A percentile compares a stretch with the other conserved stretches of the same genome.
Evolutionary conservation across 352 stramenopile genomes (phyloP).

Genomic region (Phytopythium kandeliae): DNA sequence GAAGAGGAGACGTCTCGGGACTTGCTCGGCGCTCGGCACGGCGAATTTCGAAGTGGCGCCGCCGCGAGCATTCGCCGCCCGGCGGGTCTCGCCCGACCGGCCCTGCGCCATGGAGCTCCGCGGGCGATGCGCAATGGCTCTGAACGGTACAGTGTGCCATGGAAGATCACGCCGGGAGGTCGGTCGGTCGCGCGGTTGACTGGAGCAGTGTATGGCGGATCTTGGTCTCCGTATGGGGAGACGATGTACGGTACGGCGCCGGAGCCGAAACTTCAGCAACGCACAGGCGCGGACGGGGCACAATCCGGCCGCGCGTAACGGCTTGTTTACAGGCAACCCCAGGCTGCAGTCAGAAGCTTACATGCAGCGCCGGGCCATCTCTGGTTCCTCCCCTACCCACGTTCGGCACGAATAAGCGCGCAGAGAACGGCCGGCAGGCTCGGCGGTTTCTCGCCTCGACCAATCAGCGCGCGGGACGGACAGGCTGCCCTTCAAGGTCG

Average conservation of each 20-base stretch:
- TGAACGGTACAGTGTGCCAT: constrained; percentile 16
- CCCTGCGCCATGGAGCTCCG: not conserved
- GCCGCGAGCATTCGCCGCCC: constrained; percentile 8
- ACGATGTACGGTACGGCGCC: not conserved
- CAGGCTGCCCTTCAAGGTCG: constrained; percentile 14
- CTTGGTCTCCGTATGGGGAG: not conserved
- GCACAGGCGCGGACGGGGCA: constrained; percentile 1
- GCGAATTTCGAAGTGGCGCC: constrained; percentile 27
- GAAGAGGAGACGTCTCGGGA: not conserved
- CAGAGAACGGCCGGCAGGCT: constrained; percentile 1
- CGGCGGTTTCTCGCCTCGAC: not conserved
- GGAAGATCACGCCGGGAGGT: constrained; percentile 12
- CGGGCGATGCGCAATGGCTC: constrained; percentile 6
- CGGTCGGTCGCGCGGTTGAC: constrained; percentile 8
- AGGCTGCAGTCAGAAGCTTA: too few relatives aligned
- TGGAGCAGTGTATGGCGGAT: not conserved
- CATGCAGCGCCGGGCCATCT: not conserved
- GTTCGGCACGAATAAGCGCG: not conserved
- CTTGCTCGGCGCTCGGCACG: constrained; percentile 4
- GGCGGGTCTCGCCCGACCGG: constrained; percentile 1
- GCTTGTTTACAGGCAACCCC: constrained; percentile 5
- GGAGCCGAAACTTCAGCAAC: constrained; percentile 4
- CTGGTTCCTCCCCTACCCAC: not conserved
- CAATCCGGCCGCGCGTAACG: not conserved
- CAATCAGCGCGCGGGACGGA: constrained; percentile 10